These are phyloP conservation scores for Aspergillus caelatus DNA, from an alignment of 2,329 filamentous ascomycete species.

Conservation along the genomic window DNA sequence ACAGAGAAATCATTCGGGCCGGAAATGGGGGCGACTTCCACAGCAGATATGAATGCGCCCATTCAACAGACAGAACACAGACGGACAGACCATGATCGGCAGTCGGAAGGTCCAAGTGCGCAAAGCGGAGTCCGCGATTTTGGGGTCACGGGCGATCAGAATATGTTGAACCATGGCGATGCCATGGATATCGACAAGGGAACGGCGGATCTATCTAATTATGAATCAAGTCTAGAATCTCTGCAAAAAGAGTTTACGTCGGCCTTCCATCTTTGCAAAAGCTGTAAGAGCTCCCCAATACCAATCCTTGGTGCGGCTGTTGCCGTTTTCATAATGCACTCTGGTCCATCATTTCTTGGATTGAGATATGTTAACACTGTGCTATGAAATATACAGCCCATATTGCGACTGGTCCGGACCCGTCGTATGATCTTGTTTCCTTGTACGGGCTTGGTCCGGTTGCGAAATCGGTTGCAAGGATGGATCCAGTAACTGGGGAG, in stretches of 20 bases:
- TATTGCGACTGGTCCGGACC: slow-evolving; percentile 58
- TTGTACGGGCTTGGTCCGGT: slow-evolving; percentile 61
- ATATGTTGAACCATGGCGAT: slow-evolving; percentile 27
- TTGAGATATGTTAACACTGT: slow-evolving; percentile 48
- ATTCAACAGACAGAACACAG: slow-evolving; percentile 32
- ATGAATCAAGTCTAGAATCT: slow-evolving; percentile 42
- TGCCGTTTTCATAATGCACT: slow-evolving; percentile 29
- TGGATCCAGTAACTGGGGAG: slow-evolving; percentile 64
- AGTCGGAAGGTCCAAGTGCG: slow-evolving; percentile 19
- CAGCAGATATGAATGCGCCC: slow-evolving; percentile 21
- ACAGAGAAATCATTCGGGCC: slow-evolving; percentile 33
- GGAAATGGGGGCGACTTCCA: slow-evolving; percentile 15
- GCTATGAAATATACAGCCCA: slow-evolving; percentile 42
- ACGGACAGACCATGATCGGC: slow-evolving; percentile 40
- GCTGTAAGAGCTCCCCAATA: slow-evolving; percentile 52
- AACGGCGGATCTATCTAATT: slow-evolving; percentile 20
- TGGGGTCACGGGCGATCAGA: slow-evolving; percentile 23
- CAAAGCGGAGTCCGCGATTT: slow-evolving; percentile 25
- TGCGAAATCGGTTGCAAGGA: slow-evolving; percentile 61
- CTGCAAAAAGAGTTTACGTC: slow-evolving; percentile 50
- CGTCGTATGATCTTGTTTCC: slow-evolving; percentile 60
- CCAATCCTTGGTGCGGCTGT: slow-evolving; percentile 39
- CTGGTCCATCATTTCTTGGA: slow-evolving; percentile 30
- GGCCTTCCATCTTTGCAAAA: slow-evolving; percentile 53
- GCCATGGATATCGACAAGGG: slow-evolving; percentile 46